Base-by-base conservation (phyloP, 106 monocot genomes). In the Xerophyta viscosa region DNA sequence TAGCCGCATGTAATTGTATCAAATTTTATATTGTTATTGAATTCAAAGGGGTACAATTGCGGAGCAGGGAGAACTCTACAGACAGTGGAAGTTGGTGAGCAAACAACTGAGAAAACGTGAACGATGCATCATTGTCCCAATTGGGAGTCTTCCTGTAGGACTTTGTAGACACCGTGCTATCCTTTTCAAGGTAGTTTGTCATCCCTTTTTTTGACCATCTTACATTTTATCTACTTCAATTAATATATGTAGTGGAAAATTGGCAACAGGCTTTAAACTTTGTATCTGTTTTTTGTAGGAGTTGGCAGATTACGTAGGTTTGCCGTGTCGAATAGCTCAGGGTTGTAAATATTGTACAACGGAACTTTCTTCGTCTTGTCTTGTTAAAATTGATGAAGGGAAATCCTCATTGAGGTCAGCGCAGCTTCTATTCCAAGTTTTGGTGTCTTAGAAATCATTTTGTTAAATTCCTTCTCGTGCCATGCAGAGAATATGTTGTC, bases 181-280 rank as follows among this genome's bases (percentile, higher is more conserved):
- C 23, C 74, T 82, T 50, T 88, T 88, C 68, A 88, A 88, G 77
- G 86, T 81, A 69, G 21, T n/a, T n/a, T n/a, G n/a, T n/a, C n/a
- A n/a, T n/a, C n/a, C n/a, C n/a, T n/a, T 33, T 33, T 33, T 8
- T 55, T 39, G 13, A 48, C 19, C 11, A 33, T 5, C 11, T 11
- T 33, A 5, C 5, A 33, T 33, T 33, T 33, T n/a, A n/a, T n/a
- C n/a, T n/a, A n/a, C n/a, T n/a, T n/a, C n/a, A n/a, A n/a, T n/a
- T n/a, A n/a, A n/a, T n/a, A n/a, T n/a, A n/a, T n/a, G n/a, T n/a
- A n/a, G n/a, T n/a, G n/a, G n/a, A n/a, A n/a, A n/a, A n/a, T n/a
- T n/a, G n/a, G n/a, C n/a, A n/a, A n/a, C n/a, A n/a, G n/a, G n/a
- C n/a, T n/a, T n/a, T n/a, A n/a, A n/a, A n/a, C n/a, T n/a, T n/a